Conservation (phyloP, 352 stramenopile species). For the Pythium aphanidermatum region DNA sequence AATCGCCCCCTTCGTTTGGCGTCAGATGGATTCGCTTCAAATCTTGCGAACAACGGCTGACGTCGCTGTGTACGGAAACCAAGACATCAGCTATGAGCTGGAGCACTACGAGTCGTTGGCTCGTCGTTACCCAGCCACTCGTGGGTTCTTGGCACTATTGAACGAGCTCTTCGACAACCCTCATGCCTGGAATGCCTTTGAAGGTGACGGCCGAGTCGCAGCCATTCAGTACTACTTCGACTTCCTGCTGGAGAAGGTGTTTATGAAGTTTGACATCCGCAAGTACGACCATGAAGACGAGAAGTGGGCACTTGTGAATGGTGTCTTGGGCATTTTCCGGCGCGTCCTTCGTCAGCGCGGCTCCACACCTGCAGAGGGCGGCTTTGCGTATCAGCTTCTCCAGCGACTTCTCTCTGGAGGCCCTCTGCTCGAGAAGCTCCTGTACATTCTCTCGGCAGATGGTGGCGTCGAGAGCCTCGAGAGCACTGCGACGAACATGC, state of each 20-base stretch:
- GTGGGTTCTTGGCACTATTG: constrained; percentile 68
- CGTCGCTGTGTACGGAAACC: constrained; percentile 47
- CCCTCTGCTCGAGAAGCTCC: constrained; percentile 56
- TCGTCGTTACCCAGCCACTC: constrained; percentile 69
- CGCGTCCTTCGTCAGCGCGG: constrained; percentile 56
- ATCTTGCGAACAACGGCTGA: constrained; percentile 74
- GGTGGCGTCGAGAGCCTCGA: constrained; percentile 70
- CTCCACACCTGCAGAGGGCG: constrained; percentile 32
- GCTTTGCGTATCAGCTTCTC: constrained; percentile 61
- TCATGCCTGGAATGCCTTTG: constrained; percentile 66
- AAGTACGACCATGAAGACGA: constrained; percentile 82
- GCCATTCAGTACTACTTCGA: constrained; percentile 84
- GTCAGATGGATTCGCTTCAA: constrained; percentile 76
- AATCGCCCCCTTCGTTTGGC: constrained; percentile 80
- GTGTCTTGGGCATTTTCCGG: constrained; percentile 69
- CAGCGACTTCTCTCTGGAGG: constrained; percentile 64
- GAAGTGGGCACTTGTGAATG: constrained; percentile 75
- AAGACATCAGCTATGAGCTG: constrained; percentile 81
- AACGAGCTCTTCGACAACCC: constrained; percentile 75
- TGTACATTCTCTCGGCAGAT: constrained; percentile 63
- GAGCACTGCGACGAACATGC: constrained; percentile 60
- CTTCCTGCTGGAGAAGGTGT: constrained; percentile 75
- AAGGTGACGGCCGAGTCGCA: constrained; percentile 64
- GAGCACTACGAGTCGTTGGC: constrained; percentile 78
- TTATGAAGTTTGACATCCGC: constrained; percentile 79